These are phyloP conservation scores for Aureobasidium sp. DNA, from an alignment of 2,329 filamentous ascomycete genomes.

Conservation along the genomic window DNA sequence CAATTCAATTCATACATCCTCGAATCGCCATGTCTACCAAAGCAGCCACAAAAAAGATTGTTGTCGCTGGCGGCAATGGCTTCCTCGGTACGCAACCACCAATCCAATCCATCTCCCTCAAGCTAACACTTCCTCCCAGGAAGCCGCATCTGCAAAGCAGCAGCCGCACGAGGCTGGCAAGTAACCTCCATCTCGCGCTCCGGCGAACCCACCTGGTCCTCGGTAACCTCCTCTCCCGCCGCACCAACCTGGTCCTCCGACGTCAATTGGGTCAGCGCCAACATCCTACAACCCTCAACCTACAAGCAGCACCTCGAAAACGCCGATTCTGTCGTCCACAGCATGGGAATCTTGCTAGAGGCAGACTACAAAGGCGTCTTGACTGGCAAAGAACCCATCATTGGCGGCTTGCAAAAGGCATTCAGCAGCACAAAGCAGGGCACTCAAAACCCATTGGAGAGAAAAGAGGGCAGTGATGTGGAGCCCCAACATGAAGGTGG, in stretches of 20 bases:
- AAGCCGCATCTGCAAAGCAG: constrained; percentile 81
- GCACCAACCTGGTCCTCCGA: constrained; percentile 73
- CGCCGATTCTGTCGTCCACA: constrained; percentile 83
- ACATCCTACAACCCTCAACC: constrained; percentile 73
- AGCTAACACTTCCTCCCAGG: constrained; percentile 31
- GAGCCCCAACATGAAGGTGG: constrained; percentile 58
- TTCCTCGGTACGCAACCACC: constrained; percentile 58
- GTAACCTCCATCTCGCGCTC: constrained; percentile 94
- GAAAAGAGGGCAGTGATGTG: constrained; percentile 50
- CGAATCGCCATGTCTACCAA: constrained; percentile 18
- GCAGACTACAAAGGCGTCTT: constrained; percentile 95
- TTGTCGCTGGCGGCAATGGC: constrained; percentile 89
- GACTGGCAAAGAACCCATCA: constrained; percentile 72
- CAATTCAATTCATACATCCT: not conserved
- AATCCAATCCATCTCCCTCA: not conserved
- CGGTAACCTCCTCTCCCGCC: constrained; percentile 60
- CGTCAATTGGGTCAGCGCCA: constrained; percentile 80
- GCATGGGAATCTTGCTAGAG: constrained; percentile 91
- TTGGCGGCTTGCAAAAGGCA: constrained; percentile 67
- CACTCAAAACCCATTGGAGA: constrained; percentile 59
- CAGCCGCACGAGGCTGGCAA: constrained; percentile 76
- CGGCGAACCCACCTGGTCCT: constrained; percentile 77
- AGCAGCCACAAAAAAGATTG: constrained; percentile 64
- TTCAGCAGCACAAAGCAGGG: constrained; percentile 59
- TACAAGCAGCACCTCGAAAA: constrained; percentile 69